phyloP scores from a whole-genome alignment of 2,329 filamentous ascomycete species.

The Tolypocladium album region DNA sequence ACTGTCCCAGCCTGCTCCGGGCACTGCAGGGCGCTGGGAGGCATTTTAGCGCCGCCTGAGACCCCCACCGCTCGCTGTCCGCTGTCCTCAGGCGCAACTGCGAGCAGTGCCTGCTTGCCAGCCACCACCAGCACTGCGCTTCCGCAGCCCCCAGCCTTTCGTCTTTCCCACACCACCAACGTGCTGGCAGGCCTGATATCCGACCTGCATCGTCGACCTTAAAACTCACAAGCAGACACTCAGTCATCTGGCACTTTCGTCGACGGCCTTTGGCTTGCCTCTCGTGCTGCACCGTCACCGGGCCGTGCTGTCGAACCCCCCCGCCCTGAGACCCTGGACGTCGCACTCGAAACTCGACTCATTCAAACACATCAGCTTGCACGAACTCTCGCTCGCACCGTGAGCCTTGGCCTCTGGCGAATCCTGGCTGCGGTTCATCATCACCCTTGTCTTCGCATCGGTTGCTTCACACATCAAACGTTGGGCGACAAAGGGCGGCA shows the following conservation, averaged over 20 bases:
- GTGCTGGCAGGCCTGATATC: background rate
- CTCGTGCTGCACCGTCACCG: background rate
- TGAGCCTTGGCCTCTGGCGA: background rate
- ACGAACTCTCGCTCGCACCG: background rate
- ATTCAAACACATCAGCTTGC: background rate
- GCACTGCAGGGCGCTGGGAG: background rate
- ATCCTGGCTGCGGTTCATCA: no score
- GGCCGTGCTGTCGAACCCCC: background rate
- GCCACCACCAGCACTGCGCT: conserved; percentile 13
- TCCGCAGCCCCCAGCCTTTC: conserved; percentile 17
- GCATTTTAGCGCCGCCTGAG: background rate
- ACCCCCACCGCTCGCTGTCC: background rate
- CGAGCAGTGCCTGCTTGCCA: conserved; percentile 5
- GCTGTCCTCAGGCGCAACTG: background rate
- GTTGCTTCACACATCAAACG: background rate
- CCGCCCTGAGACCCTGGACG: conserved; percentile 1
- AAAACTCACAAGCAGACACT: background rate
- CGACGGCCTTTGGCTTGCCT: background rate
- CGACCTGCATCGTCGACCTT: conserved; percentile 1
- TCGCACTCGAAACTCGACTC: background rate
- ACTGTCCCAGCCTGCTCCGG: background rate
- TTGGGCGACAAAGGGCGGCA: background rate
- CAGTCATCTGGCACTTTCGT: background rate
- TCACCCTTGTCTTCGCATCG: background rate
- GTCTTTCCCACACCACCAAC: conserved; percentile 11